Conservation (phyloP, 2,329 filamentous ascomycete genomes). For the Lachnellula hyalina region DNA sequence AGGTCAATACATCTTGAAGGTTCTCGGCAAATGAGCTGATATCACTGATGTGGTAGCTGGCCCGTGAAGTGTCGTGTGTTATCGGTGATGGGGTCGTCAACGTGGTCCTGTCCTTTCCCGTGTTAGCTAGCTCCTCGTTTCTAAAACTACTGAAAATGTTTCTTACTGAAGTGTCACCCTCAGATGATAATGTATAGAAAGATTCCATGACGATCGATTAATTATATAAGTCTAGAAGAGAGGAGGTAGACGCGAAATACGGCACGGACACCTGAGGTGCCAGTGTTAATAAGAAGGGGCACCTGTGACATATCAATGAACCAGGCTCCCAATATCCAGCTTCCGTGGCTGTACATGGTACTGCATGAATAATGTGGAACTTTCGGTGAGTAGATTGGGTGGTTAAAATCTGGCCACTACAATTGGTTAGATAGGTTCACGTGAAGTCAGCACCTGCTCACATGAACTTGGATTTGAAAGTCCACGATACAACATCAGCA, state of each 20-base stretch:
- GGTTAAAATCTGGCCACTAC: background rate
- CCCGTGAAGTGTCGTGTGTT: constrained; percentile 12
- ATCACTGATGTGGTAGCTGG: constrained; percentile 13
- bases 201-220: background rate
- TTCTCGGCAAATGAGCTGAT: constrained; percentile 11
- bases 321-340: background rate
- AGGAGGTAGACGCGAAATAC: background rate
- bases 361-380: background rate
- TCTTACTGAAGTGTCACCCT: constrained; percentile 5
- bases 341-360: background rate
- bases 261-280: too few species aligned
- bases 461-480: background rate
- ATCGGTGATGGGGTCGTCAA: constrained; percentile 8
- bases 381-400: background rate
- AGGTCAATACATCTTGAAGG: constrained; percentile 11
- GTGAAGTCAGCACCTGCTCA: background rate
- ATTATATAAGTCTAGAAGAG: background rate
- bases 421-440: background rate
- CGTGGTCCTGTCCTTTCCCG: constrained; percentile 4
- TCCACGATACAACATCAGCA: too few species aligned
- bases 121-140: too few species aligned
- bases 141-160: background rate
- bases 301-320: background rate
- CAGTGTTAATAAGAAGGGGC: too few species aligned
- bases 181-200: constrained; percentile 12